Base-by-base conservation (phyloP, 495 filamentous ascomycete species). In the Penicillium psychrofluorescens region DNA sequence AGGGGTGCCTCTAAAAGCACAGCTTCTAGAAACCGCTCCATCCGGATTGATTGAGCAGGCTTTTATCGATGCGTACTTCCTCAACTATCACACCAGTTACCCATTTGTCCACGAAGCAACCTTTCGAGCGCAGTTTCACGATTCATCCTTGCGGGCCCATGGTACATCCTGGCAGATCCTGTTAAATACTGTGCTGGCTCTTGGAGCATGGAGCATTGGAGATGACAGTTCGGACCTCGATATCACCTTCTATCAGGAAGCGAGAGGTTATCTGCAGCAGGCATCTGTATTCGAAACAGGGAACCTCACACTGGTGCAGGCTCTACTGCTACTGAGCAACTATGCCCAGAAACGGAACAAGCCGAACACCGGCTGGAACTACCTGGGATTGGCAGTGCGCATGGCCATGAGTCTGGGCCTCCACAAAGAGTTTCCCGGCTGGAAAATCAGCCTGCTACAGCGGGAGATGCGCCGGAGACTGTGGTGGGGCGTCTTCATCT, bases 281-380 rank as follows among this genome's bases (percentile, higher is more conserved):
- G 61, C 66, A 29, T 72, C 56, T 13, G 66, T 72, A 7, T 71
- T 78, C 35, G 73, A 78, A 42, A 68, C 67, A 28, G 75, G 73
- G 30, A 75, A 76, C 29, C 44, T 78, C 12, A 72, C 74, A 11
- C 54, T 72, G 32, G 67, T 77, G 3, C 75, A 79, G 44, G 70
- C 71, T 13, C 50, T 79, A 37, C 50, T 76, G 14, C 58, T 79
- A 15, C 50, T 76, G 31, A 74, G 74, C 38, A 74, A 78, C 43
- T 75, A 75, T 53, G 64, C 69, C 2, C 75, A 79, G 53, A 79
- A 78, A 50, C 58, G 74, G 27, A 70, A 77, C 49, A 74, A 77
- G 44, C 76, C 73, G 10, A 78, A 79, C 43, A 75, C 74, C 0
- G 73, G 74, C 8, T 79, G 73, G 60, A 79, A 77, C 35, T 78